Percentiles rank a stretch among this genome's conserved stretches.
Conservation (phyloP, 768 basidiomycete species). For the Cystofilobasidium capitatum region DNA sequence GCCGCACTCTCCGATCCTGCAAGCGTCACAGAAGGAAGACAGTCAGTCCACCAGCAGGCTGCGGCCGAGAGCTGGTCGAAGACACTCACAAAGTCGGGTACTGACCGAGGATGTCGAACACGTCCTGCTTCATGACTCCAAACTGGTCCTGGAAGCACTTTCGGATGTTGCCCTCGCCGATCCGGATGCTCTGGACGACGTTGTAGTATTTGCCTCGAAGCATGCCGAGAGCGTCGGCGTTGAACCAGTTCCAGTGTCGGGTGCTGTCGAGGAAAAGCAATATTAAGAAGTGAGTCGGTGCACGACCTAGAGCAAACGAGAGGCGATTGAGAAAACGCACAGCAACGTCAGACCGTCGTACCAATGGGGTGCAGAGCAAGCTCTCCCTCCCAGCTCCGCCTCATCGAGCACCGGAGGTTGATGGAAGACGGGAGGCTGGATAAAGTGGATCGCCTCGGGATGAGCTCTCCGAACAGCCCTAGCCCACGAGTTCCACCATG, state of each 20-base stretch:
- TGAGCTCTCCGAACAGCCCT: slow-evolving; percentile 32
- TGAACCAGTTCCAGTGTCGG: slow-evolving; percentile 40
- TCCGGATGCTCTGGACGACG: slow-evolving; percentile 59
- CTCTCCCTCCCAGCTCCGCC: slow-evolving; percentile 31
- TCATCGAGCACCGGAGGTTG: slow-evolving; percentile 34
- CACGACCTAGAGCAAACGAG: not conserved
- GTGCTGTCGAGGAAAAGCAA: slow-evolving; percentile 10
- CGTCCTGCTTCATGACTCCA: slow-evolving; percentile 64
- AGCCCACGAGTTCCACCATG: slow-evolving; percentile 34
- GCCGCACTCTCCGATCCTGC: slow-evolving; percentile 69
- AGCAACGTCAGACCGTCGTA: slow-evolving; percentile 40
- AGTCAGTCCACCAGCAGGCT: no score
- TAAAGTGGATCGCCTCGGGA: slow-evolving; percentile 37
- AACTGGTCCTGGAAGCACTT: slow-evolving; percentile 73
- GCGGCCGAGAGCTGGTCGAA: not conserved
- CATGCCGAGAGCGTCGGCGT: slow-evolving; percentile 88
- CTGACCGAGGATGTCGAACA: slow-evolving; percentile 48
- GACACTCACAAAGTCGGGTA: slow-evolving; percentile 62
- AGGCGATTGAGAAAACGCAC: slow-evolving; percentile 15
- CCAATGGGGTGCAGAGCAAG: slow-evolving; percentile 35
- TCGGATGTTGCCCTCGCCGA: slow-evolving; percentile 77
- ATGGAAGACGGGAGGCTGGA: slow-evolving; percentile 37
- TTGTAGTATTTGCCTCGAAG: slow-evolving; percentile 54
- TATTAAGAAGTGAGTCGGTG: not conserved
- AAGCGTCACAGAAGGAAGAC: not conserved